Percentiles rank a stretch among this genome's conserved stretches.
These are phyloP conservation scores for Aspergillus amoenus DNA, from an alignment of 2,329 filamentous ascomycete genomes.

Conservation along the genomic window DNA sequence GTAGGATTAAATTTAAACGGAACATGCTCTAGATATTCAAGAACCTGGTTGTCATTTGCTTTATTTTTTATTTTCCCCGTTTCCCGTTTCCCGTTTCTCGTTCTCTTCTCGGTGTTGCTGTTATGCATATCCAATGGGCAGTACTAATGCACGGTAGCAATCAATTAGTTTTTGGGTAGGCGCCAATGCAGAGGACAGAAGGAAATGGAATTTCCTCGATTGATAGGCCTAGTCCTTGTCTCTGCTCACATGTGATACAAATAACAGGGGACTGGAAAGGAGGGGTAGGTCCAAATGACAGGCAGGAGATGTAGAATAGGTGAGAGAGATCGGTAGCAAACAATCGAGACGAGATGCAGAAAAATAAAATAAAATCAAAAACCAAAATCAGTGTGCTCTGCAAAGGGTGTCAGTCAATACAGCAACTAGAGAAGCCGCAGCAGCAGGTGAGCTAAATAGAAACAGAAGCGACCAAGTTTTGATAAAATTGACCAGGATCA, in stretches of 20 bases:
- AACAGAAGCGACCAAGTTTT: constrained; percentile 2
- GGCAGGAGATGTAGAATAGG: background rate
- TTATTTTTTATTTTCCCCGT: background rate
- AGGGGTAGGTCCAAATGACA: background rate
- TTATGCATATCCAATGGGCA: constrained; percentile 27
- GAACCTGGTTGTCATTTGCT: background rate
- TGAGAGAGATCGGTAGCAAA: background rate
- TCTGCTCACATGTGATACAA: background rate
- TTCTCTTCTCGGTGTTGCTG: constrained; percentile 11
- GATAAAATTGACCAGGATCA: constrained; percentile 15
- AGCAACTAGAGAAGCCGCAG: constrained; percentile 8
- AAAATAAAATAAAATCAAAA: background rate
- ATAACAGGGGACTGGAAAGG: constrained; percentile 1
- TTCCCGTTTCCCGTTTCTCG: background rate
- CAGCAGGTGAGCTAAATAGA: background rate
- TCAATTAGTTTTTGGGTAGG: constrained; percentile 9
- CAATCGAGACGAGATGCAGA: background rate
- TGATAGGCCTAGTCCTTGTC: background rate
- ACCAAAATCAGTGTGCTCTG: background rate
- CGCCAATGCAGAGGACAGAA: constrained; percentile 20
- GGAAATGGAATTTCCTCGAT: constrained; percentile 26
- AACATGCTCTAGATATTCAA: background rate
- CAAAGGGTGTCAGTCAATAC: background rate
- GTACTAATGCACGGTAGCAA: constrained; percentile 24
- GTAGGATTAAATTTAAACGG: constrained; percentile 8